phyloP scores from a whole-genome alignment of 768 basidiomycete species.

The Cystobasidium onofrii region DNA sequence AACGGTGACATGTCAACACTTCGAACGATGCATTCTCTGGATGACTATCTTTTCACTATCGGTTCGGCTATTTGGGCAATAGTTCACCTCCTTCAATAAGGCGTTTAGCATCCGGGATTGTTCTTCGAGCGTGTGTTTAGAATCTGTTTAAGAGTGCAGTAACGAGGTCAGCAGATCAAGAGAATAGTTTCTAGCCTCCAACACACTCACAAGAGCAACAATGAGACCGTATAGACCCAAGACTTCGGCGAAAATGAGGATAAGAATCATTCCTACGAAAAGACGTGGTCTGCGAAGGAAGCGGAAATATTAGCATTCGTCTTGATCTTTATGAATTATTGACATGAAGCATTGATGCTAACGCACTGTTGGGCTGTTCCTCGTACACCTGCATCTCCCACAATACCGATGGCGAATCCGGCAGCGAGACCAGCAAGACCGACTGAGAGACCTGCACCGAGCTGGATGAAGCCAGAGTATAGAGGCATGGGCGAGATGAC shows the following conservation, averaged over 20 bases:
- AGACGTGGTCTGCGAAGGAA: slow-evolving; percentile 21
- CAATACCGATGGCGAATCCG: slow-evolving; percentile 94
- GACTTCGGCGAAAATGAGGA: slow-evolving; percentile 55
- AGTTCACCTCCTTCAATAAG: too few species aligned
- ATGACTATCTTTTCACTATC: too few species aligned
- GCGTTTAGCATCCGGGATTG: slow-evolving; percentile 6
- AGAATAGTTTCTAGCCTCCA: neutral
- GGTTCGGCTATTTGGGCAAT: too few species aligned
- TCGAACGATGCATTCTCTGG: too few species aligned
- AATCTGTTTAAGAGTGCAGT: neutral
- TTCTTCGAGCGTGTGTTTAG: slow-evolving; percentile 14
- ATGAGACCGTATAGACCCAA: slow-evolving; percentile 91
- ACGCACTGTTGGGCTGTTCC: slow-evolving; percentile 95
- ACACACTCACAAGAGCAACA: slow-evolving; percentile 66
- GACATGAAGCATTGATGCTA: too few species aligned
- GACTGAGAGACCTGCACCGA: slow-evolving; percentile 85
- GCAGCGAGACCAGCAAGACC: slow-evolving; percentile 92
- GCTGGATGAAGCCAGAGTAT: slow-evolving; percentile 85
- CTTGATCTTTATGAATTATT: too few species aligned
- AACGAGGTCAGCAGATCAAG: too few species aligned
- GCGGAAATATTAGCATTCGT: too few species aligned
- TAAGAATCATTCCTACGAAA: slow-evolving; percentile 60
- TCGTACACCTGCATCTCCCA: slow-evolving; percentile 95
- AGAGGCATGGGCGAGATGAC: slow-evolving; percentile 73
- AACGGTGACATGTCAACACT: too few species aligned